phyloP scores from a whole-genome alignment of 495 filamentous ascomycete species.

The Oidiodendron maius region DNA sequence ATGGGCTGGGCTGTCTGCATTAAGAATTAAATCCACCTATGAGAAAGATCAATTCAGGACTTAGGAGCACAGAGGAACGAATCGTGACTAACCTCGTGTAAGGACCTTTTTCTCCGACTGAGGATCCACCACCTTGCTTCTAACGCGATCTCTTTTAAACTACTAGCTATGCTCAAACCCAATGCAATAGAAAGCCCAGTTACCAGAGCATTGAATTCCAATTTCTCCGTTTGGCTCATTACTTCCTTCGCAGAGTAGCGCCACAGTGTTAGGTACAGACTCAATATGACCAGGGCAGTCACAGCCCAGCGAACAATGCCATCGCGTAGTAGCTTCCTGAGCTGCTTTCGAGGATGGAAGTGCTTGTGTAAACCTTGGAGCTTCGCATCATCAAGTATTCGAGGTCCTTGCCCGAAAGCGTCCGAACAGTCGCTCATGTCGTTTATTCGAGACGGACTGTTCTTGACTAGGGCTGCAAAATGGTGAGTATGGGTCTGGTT shows the following conservation, averaged over 20 bases:
- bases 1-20: background rate
- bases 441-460: background rate
- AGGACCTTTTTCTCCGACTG: constrained; percentile 1
- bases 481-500: background rate
- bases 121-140: constrained; percentile 6
- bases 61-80: background rate
- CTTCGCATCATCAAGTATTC: background rate
- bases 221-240: constrained; percentile 1
- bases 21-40: constrained; percentile 7
- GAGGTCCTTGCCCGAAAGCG: background rate
- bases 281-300: background rate
- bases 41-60: background rate
- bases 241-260: background rate
- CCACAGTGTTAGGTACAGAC: background rate
- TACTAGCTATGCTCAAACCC: background rate
- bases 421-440: background rate
- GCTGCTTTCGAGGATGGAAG: background rate
- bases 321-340: background rate
- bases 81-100: background rate
- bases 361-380: background rate
- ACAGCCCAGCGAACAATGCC: background rate
- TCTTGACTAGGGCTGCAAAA: background rate
- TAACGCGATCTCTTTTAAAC: constrained; percentile 3
- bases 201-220: constrained; percentile 1
- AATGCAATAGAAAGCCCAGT: constrained; percentile 2